Evolutionary conservation across 2,329 filamentous ascomycete genomes (phyloP).

Genomic region (Blastomyces parvus): DNA sequence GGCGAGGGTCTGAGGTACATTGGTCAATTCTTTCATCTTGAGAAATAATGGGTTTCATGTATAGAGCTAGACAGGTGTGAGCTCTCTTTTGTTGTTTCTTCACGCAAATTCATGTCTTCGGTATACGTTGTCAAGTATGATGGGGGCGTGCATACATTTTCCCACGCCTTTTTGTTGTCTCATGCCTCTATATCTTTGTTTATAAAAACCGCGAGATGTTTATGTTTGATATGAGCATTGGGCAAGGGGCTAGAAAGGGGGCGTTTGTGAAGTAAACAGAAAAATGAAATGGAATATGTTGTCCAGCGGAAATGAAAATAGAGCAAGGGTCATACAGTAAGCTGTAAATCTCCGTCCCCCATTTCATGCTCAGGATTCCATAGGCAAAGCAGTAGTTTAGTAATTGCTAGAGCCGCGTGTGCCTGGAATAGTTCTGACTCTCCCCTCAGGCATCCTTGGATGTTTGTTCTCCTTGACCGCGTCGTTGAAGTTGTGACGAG

Average conservation of each 20-base stretch:
- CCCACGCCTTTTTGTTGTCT: neutral
- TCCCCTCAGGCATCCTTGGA: no score
- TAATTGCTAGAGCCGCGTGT: no score
- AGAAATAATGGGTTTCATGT: no score
- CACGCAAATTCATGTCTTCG: no score
- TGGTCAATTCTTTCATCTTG: neutral
- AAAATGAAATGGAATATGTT: neutral
- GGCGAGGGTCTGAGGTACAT: conserved; percentile 24
- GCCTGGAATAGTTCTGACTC: no score
- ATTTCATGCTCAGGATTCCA: neutral
- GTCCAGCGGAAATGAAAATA: neutral
- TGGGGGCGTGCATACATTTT: neutral
- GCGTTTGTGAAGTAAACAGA: neutral
- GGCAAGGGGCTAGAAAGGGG: neutral
- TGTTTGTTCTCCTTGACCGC: no score
- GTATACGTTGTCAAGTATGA: no score
- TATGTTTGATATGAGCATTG: neutral
- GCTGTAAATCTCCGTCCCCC: neutral
- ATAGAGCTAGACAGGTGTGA: neutral
- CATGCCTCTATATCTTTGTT: neutral
- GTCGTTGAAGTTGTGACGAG: no score
- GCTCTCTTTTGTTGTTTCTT: neutral
- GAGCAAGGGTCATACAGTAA: neutral
- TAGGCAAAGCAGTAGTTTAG: no score
- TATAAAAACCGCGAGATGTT: neutral